Base-by-base conservation (phyloP, 306 rosid species). In the Senna siamea region DNA sequence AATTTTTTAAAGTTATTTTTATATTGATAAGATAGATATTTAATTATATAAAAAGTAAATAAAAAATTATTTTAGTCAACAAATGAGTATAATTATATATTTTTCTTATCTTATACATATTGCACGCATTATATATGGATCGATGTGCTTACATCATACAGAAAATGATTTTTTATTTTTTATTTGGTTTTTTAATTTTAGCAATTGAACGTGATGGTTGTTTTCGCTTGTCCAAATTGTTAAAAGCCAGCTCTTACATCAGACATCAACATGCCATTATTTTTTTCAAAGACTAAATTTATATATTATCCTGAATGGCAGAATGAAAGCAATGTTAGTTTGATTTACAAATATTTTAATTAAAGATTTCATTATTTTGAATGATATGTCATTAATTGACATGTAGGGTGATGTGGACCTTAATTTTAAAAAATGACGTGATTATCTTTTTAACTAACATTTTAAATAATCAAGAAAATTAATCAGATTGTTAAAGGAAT, bases 201-300 rank as follows among this genome's bases (percentile, higher is more conserved):
- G 8, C 12, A 7, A 23, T 19, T 1, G 15, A 8, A 35, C 53
- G 48, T 70, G 66, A 70, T 53, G 67, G 77, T 44, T 64, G 72
- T 38, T 54, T 79, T 73, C 53, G 63, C 34, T 76, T 57, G 82
- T 76, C 80, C 67, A 56, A 38, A 15, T 73, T 59, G 35, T 74
- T 74, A 44, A 62, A 6, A 59, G 76, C 73, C 76, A 62, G 66
- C 80, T 66, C 43, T 67, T 70, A 52, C 74, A 62, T 28, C 73
- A 72, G 64, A 20, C 55, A 19, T 58, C 70, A 70, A 35, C 15
- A 7, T 15, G 8, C 40, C 9, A 63, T 54, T 69, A 55, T 65
- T 15, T 20, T 15, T 58, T 71, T 41, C 9, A 41, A 34, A 41
- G 28, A 57, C 61, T 64, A 52, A 51, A 20, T 38, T 55, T 47